Evolutionary conservation across 345 rosid genomes (phyloP), one percentile per base, ranked within the genome.

Genomic region (Cardamine chenopodiifolia): DNA sequence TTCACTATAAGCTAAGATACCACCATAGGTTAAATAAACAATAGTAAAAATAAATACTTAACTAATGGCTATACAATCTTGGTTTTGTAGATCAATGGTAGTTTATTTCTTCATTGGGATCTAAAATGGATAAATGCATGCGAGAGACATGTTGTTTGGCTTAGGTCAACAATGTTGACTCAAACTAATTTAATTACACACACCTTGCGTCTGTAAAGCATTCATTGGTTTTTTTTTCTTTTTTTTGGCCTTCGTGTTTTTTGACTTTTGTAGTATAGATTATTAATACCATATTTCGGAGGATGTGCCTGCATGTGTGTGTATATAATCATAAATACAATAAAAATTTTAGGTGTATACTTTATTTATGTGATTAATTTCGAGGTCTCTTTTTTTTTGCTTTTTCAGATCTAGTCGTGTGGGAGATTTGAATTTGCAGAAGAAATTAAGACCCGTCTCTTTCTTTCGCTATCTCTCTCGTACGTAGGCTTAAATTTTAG

Each of bases 81-180:
- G 52, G 76, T 54, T 63, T 44, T 44, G 37, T 66, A 71, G 28
- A 57, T 52, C 69, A 50, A 40, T 37, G 57, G 3, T 71, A 32
- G 72, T 77, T 71, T 71, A 63, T 64, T 76, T 70, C 15, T 57
- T 64, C 80, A 71, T 77, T 71, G 81, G 81, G 81, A 78, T 78
- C 81, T 59, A 71, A 72, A 78, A 72, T 65, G 81, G 81, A 78
- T 78, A 78, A 78, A 78, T 78, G 81, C 81, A 78, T 78, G 81
- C 81, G 77, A 72, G 81, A 78, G 81, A 78, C 81, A 78, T 72
- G 77, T 72, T 78, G 77, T 78, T 78, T 57, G 77, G 81, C 77
- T 31, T 59, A 66, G 77, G 81, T 78, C 77, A 78, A 78, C 63
- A 72, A 58, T 66, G 57, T 72, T 71, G 77, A 78, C 77, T 77